Base-by-base conservation (phyloP, 1,284 basidiomycete genomes). In the Puccinia polysora region DNA sequence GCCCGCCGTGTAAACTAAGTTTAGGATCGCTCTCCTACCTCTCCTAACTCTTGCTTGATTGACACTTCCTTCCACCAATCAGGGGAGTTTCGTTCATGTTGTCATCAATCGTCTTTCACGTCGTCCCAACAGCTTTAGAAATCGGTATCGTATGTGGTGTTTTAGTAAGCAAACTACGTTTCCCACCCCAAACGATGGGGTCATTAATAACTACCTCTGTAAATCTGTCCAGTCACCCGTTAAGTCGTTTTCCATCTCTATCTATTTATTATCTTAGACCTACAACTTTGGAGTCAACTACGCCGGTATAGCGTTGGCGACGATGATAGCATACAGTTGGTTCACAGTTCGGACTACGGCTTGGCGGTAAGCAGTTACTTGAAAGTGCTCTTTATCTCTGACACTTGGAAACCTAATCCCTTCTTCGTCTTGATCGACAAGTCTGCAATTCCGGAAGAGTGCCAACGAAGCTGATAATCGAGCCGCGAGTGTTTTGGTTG, bases 301-400 rank as follows among this genome's bases (percentile, higher is more conserved):
- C 36, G 70, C 70, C n/a, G 70, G 50, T 25, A 72, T 72, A 32
- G 62, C 70, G 15, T 72, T 72, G 62, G 49, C 43, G 2, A 65
- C 70, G 8, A 64, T 72, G 50, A n/a, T 72, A 32, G 62, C 60
- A 25, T 72, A 72, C 38, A 65, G 50, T 12, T 53, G 60, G 52
- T 72, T 72, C 20, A 72, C 70, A 10, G 58, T 72, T n/a, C 70
- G 70, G 2, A 72, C 70, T 28, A 72, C 70, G 15, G 62, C 70
- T 47, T 72, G 70, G 70, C 50, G 70, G 70, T 72, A 43, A 72
- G 70, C 34, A 30, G 4, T 7, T 18, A 7, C 45, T 2, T 15
- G 4, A 12, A 4, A 15, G 28, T 30, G 36, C 15, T 32, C 40
- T 7, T 38, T 58, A 32, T 56, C 28, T 25, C n/a, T n/a, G n/a